A percentile compares a stretch with the other conserved stretches of the same genome.
Evolutionary conservation across 2,329 filamentous ascomycete species (phyloP).

Genomic region (Diplodia seriata): DNA sequence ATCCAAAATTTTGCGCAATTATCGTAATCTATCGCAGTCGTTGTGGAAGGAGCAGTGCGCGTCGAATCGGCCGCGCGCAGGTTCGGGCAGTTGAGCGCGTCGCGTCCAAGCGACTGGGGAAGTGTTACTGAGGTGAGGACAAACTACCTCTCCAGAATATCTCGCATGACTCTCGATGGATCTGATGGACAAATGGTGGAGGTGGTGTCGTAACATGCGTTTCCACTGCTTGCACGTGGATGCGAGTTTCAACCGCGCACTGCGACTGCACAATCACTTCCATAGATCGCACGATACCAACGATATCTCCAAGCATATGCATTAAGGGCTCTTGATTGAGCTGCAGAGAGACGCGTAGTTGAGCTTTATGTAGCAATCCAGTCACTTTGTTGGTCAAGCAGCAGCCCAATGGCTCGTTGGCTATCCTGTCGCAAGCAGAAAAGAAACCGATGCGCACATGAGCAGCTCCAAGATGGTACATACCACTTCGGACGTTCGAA

Average conservation of each 20-base stretch:
- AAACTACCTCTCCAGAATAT: rapidly evolving
- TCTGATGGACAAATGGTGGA: not conserved
- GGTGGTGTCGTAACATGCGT: too few relatives aligned
- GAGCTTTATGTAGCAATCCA: not conserved
- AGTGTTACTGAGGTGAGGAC: too few relatives aligned
- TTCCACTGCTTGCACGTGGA: not conserved
- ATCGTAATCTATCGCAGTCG: not conserved
- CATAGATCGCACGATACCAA: not conserved
- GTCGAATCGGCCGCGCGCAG: not conserved
- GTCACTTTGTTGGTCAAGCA: not conserved
- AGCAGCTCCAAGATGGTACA: not conserved
- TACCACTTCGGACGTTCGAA: not conserved
- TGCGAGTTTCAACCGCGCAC: not conserved
- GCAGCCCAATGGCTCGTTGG: not conserved
- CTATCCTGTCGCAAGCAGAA: not conserved
- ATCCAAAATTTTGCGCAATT: not conserved
- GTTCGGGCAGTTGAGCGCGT: too few relatives aligned
- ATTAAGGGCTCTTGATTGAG: not conserved
- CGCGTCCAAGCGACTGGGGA: too few relatives aligned
- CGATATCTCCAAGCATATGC: not conserved
- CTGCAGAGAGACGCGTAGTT: not conserved
- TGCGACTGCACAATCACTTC: not conserved
- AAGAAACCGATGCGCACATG: not conserved
- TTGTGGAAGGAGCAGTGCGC: too few relatives aligned
- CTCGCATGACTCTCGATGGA: not conserved